phyloP scores from a whole-genome alignment of 345 rosid species.

The Luvunga scandens region DNA sequence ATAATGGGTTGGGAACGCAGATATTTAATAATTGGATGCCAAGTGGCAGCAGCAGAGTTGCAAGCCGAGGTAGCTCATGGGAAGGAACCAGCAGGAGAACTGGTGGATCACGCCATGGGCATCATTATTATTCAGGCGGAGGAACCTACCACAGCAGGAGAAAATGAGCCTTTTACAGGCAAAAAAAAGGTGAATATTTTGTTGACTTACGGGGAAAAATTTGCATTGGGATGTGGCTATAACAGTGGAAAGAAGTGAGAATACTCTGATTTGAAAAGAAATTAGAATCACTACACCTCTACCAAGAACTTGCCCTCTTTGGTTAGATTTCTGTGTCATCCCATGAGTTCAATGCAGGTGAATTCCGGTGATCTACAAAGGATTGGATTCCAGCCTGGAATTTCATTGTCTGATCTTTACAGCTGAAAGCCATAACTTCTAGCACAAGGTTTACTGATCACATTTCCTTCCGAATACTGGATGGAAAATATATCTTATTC shows the following conservation, averaged over 20 bases:
- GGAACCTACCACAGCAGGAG: conserved; percentile 69
- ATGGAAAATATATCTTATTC: conserved; percentile 3
- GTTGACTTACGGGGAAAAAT: not conserved
- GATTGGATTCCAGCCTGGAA: not conserved
- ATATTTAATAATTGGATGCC: conserved; percentile 57
- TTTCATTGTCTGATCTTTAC: not conserved
- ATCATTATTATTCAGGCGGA: conserved; percentile 60
- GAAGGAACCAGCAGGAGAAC: conserved; percentile 61
- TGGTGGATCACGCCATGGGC: conserved; percentile 67
- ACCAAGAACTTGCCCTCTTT: not conserved
- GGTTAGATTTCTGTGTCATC: not conserved
- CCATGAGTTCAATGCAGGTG: not conserved
- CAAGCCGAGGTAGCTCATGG: conserved; percentile 43
- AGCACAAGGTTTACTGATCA: not conserved
- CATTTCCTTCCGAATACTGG: not conserved
- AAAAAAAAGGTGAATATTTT: not conserved
- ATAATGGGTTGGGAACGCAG: conserved; percentile 73
- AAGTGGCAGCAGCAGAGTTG: conserved; percentile 47
- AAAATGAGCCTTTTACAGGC: conserved; percentile 38
- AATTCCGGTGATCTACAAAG: not conserved
- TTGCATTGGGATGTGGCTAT: not conserved
- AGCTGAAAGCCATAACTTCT: not conserved
- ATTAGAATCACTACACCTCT: not conserved
- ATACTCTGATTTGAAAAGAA: not conserved
- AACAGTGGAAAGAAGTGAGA: not conserved